phyloP scores from a whole-genome alignment of 2,329 filamentous ascomycete genomes.

The Pseudocercospora eumusae region DNA sequence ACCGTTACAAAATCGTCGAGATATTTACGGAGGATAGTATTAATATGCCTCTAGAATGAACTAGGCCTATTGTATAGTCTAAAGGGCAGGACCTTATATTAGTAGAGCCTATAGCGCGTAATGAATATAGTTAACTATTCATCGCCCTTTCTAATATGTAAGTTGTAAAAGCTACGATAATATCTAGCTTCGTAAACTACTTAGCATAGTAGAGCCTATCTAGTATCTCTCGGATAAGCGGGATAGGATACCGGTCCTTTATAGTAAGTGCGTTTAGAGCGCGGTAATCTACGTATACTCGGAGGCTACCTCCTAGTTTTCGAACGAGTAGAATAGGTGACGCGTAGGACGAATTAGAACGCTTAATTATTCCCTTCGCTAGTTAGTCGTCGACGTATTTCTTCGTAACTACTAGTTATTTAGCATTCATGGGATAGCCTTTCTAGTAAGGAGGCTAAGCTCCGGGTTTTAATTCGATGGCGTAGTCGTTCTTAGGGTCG shows the following conservation, averaged over 20 bases:
- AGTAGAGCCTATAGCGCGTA: not conserved
- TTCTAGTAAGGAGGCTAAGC: not conserved
- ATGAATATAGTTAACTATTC: not conserved
- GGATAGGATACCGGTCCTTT: constrained; percentile 31
- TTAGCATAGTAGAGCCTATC: not conserved
- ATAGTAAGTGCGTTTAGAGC: constrained; percentile 37
- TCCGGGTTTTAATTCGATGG: not conserved
- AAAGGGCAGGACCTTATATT: not conserved
- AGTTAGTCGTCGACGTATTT: not conserved
- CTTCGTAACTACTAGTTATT: not conserved
- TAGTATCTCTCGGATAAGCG: not conserved
- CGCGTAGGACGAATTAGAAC: not conserved
- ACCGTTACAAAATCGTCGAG: constrained; percentile 31
- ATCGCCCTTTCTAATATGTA: not conserved
- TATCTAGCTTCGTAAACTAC: not conserved
- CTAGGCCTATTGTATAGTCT: not conserved
- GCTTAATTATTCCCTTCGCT: not conserved
- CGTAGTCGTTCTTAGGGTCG: not conserved
- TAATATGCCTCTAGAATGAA: constrained; percentile 24
- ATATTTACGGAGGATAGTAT: constrained; percentile 27
- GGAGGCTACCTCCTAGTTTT: constrained; percentile 26
- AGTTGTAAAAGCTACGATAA: not conserved
- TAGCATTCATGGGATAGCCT: not conserved
- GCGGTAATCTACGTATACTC: constrained; percentile 39
- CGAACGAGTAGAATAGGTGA: constrained; percentile 25